Conservation (phyloP, 1,139 yeast species). For the Hemisphaericaspora xylanilytica region DNA sequence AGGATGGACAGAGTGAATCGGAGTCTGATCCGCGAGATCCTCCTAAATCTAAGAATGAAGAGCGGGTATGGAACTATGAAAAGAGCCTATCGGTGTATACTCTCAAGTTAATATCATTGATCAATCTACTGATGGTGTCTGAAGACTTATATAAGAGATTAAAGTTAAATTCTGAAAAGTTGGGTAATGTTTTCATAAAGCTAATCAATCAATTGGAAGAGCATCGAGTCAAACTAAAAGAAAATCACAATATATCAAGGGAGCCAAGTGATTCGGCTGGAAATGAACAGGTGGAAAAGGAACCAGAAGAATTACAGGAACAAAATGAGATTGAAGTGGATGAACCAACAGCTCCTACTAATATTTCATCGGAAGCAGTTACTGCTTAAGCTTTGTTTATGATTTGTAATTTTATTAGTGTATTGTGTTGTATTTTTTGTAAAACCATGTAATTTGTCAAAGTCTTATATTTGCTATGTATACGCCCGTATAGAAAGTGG, state of each 20-base stretch:
- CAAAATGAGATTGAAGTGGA: neutral
- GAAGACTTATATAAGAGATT: conserved; percentile 37
- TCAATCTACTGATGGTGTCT: conserved; percentile 38
- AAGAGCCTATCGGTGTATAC: conserved; percentile 50
- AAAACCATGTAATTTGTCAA: no score
- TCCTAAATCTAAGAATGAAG: conserved; percentile 11
- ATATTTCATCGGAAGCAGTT: neutral
- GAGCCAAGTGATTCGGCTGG: no score
- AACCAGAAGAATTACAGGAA: neutral
- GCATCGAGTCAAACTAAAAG: conserved; percentile 7
- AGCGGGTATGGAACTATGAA: conserved; percentile 34
- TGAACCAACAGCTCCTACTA: neutral
- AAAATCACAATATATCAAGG: neutral
- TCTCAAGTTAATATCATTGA: conserved; percentile 48
- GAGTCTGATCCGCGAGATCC: conserved; percentile 5
- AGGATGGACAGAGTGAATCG: conserved; percentile 15
- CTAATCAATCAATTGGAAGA: conserved; percentile 23
- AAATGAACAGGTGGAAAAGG: no score
- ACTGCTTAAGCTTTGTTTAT: neutral
- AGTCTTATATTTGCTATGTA: no score
- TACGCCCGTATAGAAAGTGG: no score
- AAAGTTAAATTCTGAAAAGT: conserved; percentile 41
- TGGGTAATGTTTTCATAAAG: conserved; percentile 42
- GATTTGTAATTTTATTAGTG: neutral
- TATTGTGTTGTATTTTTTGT: neutral